Conservation (phyloP, 176 grass and related monocot genomes). For the Triticum timopheevii region DNA sequence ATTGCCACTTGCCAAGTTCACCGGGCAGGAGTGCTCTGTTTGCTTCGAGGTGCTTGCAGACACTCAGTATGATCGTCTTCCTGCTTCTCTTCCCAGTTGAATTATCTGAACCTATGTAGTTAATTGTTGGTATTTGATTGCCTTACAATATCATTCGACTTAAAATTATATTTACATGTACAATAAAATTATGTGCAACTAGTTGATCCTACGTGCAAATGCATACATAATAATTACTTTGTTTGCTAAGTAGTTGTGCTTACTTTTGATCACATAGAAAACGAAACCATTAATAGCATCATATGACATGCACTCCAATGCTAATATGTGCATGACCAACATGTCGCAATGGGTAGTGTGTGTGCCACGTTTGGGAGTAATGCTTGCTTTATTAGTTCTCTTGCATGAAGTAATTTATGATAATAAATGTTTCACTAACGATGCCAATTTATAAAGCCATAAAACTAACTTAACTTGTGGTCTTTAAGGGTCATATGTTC, state of each 20-base stretch:
- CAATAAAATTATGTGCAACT: too few relatives aligned
- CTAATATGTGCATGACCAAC: background rate
- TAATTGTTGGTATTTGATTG: background rate
- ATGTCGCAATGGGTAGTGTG: background rate
- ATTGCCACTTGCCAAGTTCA: too few relatives aligned
- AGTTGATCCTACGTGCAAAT: too few relatives aligned
- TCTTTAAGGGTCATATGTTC: slow-evolving; percentile 25
- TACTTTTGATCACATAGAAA: background rate
- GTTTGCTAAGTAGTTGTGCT: background rate
- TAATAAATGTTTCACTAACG: slow-evolving; percentile 21
- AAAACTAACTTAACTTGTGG: slow-evolving; percentile 32
- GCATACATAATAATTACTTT: background rate
- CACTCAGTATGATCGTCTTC: background rate
- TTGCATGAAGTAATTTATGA: slow-evolving; percentile 21
- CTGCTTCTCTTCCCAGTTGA: background rate
- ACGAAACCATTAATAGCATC: background rate
- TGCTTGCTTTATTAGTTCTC: background rate
- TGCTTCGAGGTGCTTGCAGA: background rate
- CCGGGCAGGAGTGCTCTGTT: background rate
- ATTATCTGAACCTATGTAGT: background rate
- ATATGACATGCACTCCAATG: background rate
- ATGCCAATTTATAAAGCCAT: slow-evolving; percentile 30
- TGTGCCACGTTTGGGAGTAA: slow-evolving; percentile 8
- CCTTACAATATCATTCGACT: too few relatives aligned
- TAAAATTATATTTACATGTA: too few relatives aligned